Base-by-base conservation (phyloP, 768 basidiomycete genomes). In the Sutorius australiensis region DNA sequence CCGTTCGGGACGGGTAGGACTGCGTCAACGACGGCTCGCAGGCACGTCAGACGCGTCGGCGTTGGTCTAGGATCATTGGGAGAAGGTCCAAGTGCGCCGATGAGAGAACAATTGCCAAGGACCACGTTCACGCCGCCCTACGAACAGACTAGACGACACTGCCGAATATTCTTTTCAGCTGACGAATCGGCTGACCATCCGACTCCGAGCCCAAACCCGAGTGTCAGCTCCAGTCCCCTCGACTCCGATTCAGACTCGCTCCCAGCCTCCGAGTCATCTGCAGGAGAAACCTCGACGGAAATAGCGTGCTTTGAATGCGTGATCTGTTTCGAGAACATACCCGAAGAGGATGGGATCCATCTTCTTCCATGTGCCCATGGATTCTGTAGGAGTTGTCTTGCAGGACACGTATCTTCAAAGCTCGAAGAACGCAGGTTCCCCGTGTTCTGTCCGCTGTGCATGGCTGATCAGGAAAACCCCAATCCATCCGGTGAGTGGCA, bases 391-490 rank as follows among this genome's bases (percentile, higher is more conserved):
- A 63, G 66, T 5, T 86, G 86, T 60, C 61, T 84, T 24, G 66
- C 60, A 33, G 56, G 62, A 10, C 75, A 82, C 39, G 68, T 79
- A 5, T 61, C 59, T 31, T 69, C 77, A 12, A 78, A 77, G 60
- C 69, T 86, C 19, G 68, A 72, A 14, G 80, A 82, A 33, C 73
- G 73, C 50, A 73, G 68, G 21, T 85, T 76, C 45, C 85, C 85
- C 1, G 77, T 87, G 24, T 64, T 77, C 16, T 87, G 85, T 59
- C 86, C 85, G 1, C 51, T 76, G 19, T 87, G 86, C 55, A 64
- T 73, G 28, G 66, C 73, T 5, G 73, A 73, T 19, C 59, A 59
- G 8, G 56, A 58, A 13, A 64, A 64, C 6, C 42, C 50, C 3
- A 69, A 51, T 28, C 69, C 69, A 8, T 68, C 68, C 11, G 69